Evolutionary conservation across 306 rosid genomes (phyloP).

Genomic region (Fragaria nilgerrensis): DNA sequence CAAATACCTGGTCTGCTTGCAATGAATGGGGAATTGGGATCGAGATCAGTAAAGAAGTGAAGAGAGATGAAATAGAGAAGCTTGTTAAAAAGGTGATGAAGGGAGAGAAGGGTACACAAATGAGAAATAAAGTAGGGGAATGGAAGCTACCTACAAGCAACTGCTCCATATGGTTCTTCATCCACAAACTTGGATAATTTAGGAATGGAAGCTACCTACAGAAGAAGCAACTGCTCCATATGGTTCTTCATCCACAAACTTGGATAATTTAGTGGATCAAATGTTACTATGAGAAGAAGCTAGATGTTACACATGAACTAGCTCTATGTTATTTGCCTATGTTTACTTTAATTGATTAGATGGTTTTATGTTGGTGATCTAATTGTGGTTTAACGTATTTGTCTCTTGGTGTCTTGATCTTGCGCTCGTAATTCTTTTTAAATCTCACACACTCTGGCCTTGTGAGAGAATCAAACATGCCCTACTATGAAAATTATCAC

Average conservation of each 20-base stretch:
- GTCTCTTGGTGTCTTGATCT: too few species aligned
- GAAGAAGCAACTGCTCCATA: not conserved
- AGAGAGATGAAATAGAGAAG: not conserved
- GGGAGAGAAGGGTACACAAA: not conserved
- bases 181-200: too few species aligned
- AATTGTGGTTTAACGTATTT: too few species aligned
- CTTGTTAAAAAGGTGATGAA: slow-evolving; percentile 12
- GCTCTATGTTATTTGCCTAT: not conserved
- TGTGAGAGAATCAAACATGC: too few species aligned
- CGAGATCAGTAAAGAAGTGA: not conserved
- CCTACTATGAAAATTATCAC: too few species aligned
- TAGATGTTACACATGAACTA: not conserved
- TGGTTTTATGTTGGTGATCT: not conserved
- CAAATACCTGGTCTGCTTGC: not conserved
- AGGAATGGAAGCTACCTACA: slow-evolving; percentile 14
- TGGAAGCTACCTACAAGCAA: slow-evolving; percentile 10
- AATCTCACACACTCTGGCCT: too few species aligned
- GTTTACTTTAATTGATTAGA: too few species aligned
- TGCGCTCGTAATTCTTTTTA: too few species aligned
- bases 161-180: too few species aligned
- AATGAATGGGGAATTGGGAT: not conserved
- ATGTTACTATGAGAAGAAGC: too few species aligned
- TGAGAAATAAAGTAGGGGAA: not conserved
- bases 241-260: too few species aligned
- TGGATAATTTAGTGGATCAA: not conserved